Evolutionary conservation across 306 rosid species (phyloP).

Genomic region (Carpinus fangiana): DNA sequence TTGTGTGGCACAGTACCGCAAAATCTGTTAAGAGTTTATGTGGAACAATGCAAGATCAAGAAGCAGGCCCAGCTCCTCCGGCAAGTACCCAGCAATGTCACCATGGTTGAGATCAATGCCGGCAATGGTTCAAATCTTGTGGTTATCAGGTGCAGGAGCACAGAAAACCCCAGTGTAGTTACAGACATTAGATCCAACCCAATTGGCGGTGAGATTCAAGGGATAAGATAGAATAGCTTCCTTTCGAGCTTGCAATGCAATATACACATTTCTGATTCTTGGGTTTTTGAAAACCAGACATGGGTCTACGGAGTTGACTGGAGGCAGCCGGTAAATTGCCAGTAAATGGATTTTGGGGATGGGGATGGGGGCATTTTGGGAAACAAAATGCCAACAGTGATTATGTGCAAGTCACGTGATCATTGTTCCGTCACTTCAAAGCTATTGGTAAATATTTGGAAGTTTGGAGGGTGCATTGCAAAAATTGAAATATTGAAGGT

Average conservation of each 20-base stretch:
- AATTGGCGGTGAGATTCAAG: slow-evolving; percentile 41
- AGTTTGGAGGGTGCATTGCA: no score
- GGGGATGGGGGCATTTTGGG: no score
- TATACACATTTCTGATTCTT: slow-evolving; percentile 64
- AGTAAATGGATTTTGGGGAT: no score
- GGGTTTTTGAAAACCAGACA: slow-evolving; percentile 59
- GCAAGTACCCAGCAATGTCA: slow-evolving; percentile 94
- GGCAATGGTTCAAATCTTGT: slow-evolving; percentile 63
- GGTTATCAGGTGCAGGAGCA: slow-evolving; percentile 64
- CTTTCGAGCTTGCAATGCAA: slow-evolving; percentile 82
- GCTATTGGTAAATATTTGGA: no score
- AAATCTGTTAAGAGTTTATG: slow-evolving; percentile 76
- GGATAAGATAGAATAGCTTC: slow-evolving; percentile 89
- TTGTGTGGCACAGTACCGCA: slow-evolving; percentile 84
- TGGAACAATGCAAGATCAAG: slow-evolving; percentile 79
- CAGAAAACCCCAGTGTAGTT: slow-evolving; percentile 66
- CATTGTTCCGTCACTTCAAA: no score
- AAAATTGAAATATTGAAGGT: no score
- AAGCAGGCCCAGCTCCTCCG: slow-evolving; percentile 68
- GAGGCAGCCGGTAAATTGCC: no score
- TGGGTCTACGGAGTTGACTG: slow-evolving; percentile 46
- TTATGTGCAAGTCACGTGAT: no score
- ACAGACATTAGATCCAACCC: slow-evolving; percentile 85
- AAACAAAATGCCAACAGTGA: no score
- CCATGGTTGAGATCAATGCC: slow-evolving; percentile 95